These are phyloP conservation scores for Candida odintsovae DNA, from an alignment of 805 yeast species.

Conservation along the genomic window DNA sequence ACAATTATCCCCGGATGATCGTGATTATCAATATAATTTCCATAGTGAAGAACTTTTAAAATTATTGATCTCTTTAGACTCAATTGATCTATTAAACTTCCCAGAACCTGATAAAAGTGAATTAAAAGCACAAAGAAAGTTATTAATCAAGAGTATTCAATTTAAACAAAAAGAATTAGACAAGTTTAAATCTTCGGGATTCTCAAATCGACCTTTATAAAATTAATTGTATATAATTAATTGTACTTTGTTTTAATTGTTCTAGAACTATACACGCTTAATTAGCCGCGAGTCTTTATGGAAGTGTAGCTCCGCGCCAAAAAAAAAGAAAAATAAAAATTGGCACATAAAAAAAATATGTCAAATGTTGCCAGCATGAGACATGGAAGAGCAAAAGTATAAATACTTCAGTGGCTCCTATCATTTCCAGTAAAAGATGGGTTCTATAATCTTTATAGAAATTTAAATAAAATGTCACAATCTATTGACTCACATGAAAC, in stretches of 20 bases:
- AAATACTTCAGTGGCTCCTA: background rate
- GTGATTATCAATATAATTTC: constrained; percentile 1
- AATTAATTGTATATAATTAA: background rate
- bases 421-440: no score
- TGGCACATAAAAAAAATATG: background rate
- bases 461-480: background rate
- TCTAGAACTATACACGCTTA: background rate
- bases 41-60: constrained; percentile 66
- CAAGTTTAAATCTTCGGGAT: constrained; percentile 8
- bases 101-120: constrained; percentile 32
- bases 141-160: constrained; percentile 55
- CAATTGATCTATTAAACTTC: constrained; percentile 37
- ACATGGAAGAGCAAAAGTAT: background rate
- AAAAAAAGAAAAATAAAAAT: background rate
- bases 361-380: background rate
- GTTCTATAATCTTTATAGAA: no score
- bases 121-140: constrained; percentile 54
- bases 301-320: background rate
- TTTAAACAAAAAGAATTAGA: constrained; percentile 13
- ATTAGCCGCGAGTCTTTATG: background rate
- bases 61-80: constrained; percentile 60
- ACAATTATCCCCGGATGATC: background rate
- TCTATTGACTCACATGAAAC: constrained; percentile 18
- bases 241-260: no score
- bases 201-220: background rate